phyloP scores from a whole-genome alignment of 75 land plant genomes.

The Chamaecyparis obtusa region DNA sequence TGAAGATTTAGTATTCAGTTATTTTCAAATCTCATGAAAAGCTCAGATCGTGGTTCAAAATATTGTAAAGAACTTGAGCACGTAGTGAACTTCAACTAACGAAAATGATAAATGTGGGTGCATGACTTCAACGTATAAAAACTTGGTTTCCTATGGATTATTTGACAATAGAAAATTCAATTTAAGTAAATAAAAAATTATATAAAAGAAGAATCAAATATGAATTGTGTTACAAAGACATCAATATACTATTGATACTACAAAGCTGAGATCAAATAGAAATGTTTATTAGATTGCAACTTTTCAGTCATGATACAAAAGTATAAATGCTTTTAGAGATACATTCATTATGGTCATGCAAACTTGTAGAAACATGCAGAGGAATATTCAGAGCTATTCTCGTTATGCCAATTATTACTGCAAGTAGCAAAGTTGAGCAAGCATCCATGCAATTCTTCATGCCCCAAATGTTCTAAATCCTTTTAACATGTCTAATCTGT shows the following conservation, averaged over 20 bases:
- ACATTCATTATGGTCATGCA: not conserved
- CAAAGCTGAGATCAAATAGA: not conserved
- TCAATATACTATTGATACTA: not conserved
- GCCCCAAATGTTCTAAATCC: not conserved
- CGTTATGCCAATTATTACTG: not conserved
- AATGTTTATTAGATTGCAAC: not conserved
- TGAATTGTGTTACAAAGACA: not conserved
- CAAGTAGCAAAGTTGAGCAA: not conserved
- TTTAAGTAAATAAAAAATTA: not conserved
- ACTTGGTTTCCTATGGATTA: not conserved
- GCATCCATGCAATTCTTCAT: not conserved
- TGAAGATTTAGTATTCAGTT: not conserved
- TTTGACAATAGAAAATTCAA: not conserved
- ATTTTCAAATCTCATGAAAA: slow-evolving; percentile 1
- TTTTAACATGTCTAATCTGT: not conserved
- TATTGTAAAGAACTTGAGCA: not conserved
- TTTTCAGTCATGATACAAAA: not conserved
- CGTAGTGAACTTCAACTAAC: not conserved
- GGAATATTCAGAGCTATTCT: not conserved
- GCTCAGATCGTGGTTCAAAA: not conserved
- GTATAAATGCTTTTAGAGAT: not conserved
- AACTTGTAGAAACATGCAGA: not conserved
- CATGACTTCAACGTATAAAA: not conserved
- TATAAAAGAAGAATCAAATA: not conserved
- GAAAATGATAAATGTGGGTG: not conserved